Evolutionary conservation across 2,329 filamentous ascomycete species (phyloP).

Genomic region (Lecanicillium sp.): DNA sequence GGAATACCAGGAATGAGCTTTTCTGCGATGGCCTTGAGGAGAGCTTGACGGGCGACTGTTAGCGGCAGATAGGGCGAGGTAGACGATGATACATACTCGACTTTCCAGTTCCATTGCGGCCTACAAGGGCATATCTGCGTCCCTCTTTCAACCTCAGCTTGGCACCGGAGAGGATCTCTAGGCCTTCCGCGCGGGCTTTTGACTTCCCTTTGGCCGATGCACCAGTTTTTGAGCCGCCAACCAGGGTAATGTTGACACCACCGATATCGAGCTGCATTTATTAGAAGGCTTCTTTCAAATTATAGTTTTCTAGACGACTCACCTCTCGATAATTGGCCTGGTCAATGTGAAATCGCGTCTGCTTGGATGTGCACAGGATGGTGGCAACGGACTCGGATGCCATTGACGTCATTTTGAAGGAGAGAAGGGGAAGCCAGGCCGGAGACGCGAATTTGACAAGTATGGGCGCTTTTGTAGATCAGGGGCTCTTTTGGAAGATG

Average conservation of each 20-base stretch:
- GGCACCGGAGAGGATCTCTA: constrained; percentile 66
- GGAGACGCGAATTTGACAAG: neutral
- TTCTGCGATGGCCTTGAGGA: constrained; percentile 69
- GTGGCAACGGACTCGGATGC: constrained; percentile 44
- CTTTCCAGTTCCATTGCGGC: constrained; percentile 77
- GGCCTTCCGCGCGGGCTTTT: constrained; percentile 43
- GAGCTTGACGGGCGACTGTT: constrained; percentile 37
- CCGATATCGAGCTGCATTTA: constrained; percentile 58
- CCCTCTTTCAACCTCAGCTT: constrained; percentile 67
- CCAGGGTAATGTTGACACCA: constrained; percentile 64
- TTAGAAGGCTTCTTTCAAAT: no score
- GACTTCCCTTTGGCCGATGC: constrained; percentile 37
- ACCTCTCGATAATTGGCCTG: constrained; percentile 53
- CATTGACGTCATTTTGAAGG: constrained; percentile 39
- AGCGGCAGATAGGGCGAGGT: neutral
- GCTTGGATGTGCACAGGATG: constrained; percentile 59
- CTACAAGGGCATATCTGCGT: constrained; percentile 69
- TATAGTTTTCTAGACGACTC: no score
- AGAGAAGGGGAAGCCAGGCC: neutral
- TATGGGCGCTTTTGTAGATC: neutral
- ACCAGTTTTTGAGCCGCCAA: constrained; percentile 18
- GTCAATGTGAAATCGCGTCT: constrained; percentile 59
- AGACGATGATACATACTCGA: constrained; percentile 50
- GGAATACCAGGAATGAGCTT: constrained; percentile 74
- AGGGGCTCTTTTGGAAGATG: neutral